Percentiles rank a stretch among this genome's conserved stretches.
Conservation (phyloP, 768 basidiomycete genomes). For the Podaxis sp. region DNA sequence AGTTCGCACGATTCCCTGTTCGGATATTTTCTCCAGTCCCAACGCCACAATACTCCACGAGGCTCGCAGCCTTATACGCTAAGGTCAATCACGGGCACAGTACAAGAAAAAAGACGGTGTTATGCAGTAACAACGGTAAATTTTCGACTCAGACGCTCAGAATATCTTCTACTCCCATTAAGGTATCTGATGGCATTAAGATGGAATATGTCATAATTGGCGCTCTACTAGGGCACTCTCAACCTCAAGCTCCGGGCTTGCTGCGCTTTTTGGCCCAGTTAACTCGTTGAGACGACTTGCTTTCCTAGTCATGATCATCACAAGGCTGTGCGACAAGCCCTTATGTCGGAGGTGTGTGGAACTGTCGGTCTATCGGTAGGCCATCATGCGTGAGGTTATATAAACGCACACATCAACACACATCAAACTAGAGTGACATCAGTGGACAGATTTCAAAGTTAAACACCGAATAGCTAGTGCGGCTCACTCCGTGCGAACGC, state of each 20-base stretch:
- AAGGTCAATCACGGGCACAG: no score
- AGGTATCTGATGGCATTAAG: not conserved
- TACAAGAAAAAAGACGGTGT: not conserved
- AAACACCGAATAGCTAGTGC: not conserved
- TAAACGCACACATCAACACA: no score
- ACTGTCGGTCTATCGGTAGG: not conserved
- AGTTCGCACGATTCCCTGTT: constrained; percentile 15
- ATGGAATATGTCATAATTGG: not conserved
- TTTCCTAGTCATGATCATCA: not conserved
- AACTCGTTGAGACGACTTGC: not conserved
- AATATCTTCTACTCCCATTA: not conserved
- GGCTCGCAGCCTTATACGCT: not conserved
- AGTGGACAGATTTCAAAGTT: not conserved
- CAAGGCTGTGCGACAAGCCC: not conserved
- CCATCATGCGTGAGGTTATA: not conserved
- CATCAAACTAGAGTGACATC: not conserved
- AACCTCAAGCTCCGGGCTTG: not conserved
- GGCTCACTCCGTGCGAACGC: not conserved
- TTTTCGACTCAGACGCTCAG: not conserved
- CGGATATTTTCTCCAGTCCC: constrained; percentile 3
- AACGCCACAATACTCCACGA: constrained; percentile 1
- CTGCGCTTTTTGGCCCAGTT: not conserved
- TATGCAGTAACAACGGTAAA: not conserved
- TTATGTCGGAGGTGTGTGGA: not conserved
- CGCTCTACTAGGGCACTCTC: not conserved